Evolutionary conservation across 2,329 filamentous ascomycete genomes (phyloP).

Genomic region (Endoconidiophora laricicola): DNA sequence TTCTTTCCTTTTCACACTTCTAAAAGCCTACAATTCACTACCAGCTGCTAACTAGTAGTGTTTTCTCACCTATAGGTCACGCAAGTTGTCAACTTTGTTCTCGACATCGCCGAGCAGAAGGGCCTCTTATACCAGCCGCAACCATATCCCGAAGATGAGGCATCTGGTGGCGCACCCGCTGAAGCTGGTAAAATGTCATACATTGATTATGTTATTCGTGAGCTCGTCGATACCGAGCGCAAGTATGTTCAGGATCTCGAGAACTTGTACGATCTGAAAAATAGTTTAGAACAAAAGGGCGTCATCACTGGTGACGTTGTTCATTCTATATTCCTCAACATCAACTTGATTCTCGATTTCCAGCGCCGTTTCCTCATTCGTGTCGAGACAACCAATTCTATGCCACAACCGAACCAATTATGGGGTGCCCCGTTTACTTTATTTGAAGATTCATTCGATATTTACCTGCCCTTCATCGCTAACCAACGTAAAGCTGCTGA

Average conservation of each 20-base stretch:
- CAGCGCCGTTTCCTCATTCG: conserved; percentile 89
- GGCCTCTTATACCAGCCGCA: conserved; percentile 52
- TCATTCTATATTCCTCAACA: conserved; percentile 90
- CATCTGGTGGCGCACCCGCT: conserved; percentile 20
- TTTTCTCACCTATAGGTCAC: conserved; percentile 39
- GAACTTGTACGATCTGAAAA: conserved; percentile 83
- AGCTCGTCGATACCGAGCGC: conserved; percentile 85
- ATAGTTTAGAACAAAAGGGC: conserved; percentile 71
- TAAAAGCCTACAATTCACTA: neutral
- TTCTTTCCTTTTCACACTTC: neutral
- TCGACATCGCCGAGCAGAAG: conserved; percentile 67
- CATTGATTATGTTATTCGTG: conserved; percentile 75
- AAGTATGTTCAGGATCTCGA: conserved; percentile 97
- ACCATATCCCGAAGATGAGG: conserved; percentile 38
- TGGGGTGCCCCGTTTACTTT: conserved; percentile 87
- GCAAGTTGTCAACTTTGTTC: conserved; percentile 78
- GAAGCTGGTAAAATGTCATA: conserved; percentile 54
- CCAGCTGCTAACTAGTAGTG: conserved; percentile 3
- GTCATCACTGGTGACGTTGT: conserved; percentile 77
- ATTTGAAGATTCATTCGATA: conserved; percentile 74
- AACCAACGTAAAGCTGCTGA: conserved; percentile 86
- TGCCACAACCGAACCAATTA: conserved; percentile 59
- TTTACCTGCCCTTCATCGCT: conserved; percentile 93
- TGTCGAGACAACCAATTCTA: conserved; percentile 86
- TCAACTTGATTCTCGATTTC: conserved; percentile 88